Evolutionary conservation across 169 alveolate genomes (phyloP), one percentile per base, ranked within the genome.

Genomic region (Perkinsus olseni): DNA sequence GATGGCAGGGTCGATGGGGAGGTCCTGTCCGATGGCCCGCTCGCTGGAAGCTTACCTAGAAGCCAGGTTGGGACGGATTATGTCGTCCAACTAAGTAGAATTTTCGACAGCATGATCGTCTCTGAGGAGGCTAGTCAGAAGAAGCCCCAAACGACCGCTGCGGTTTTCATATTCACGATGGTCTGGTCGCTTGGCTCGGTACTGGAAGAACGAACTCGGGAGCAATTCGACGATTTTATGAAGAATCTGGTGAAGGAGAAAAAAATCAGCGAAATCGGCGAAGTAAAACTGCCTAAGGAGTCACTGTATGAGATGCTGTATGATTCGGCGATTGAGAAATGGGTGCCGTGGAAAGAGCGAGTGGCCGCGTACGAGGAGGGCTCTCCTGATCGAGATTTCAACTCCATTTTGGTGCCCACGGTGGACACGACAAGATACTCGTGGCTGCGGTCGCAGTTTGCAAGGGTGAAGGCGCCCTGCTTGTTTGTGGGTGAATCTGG

Each of bases 121-220:
- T 93, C 48, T 38, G 94, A 74, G 38, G 93, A 93, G 34, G 92
- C 74, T 24, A 74, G 93, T 24, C 91, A 48, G 34, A 93, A 38
- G 48, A 17, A 45, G 92, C 92, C 74, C 21, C 39, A 3, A 91
- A 92, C 92, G 92, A 94, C 98, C 11, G 99, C 98, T 94, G 95
- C 96, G 62, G 94, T 97, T 38, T 98, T 96, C 94, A 96, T 98
- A 92, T 97, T 97, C 95, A 96, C 98, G 82, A 92, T 98, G 93
- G 96, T 97, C 38, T 98, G 99, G 99, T 97, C 99, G 0, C 92
- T 98, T 17, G 99, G 99, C 38, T 98, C 98, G 50, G 94, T 98
- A 38, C 96, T 98, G 38, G 95, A 93, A 0, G 96, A 95, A 34
- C 97, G 97, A 91, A 98, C 96, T 92, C 95, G 98, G 93, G 95